Base-by-base conservation (phyloP, 1,284 basidiomycete species). In the Phylloporus sp. region DNA sequence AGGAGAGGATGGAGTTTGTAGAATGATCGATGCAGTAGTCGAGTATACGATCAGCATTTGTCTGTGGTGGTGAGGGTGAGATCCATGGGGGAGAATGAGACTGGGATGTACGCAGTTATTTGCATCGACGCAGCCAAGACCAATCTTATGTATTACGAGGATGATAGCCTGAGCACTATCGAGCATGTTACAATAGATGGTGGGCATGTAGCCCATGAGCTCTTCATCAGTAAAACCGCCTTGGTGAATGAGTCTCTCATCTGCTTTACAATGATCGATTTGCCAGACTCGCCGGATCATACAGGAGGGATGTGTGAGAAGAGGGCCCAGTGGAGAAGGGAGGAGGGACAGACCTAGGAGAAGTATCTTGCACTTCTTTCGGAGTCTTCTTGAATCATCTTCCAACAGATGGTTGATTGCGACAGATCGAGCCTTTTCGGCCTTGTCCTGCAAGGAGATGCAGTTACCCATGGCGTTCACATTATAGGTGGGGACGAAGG, bases 231-330 rank as follows among this genome's bases (percentile, higher is more conserved):
- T 90, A 82, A 96, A 99, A 12, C 97, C 97, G 74, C 94, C 92
- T 81, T 98, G 95, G 81, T 98, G 95, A 69, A 99, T 97, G 72
- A 99, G 98, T 86, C 98, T 86, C 98, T 98, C 97, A 99, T 99
- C 82, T 99, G 97, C 82, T 98, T 99, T 60, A 98, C 96, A 72
- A 99, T 96, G 0, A 97, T 99, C 8, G 91, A 94, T 84, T 98
- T 98, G 43, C 97, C 97, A 1, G 94, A 97, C 84, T 88, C 87
- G 65, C 86, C 85, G n/a, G 88, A 87, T 62, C 87, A 87, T 89
- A 63, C 14, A 47, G 25, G 41, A 23, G 39, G 58, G 43, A 29
- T 1, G 49, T 25, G 60, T 64, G 6, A 53, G 23, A 67, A 62
- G 56, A 74, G 66, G 57, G 73, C 68, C 72, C 63, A 27, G 27